Evolutionary conservation across 495 filamentous ascomycete species (phyloP), one percentile per base, ranked within the genome.

Genomic region (Lasiosphaeria miniovina): DNA sequence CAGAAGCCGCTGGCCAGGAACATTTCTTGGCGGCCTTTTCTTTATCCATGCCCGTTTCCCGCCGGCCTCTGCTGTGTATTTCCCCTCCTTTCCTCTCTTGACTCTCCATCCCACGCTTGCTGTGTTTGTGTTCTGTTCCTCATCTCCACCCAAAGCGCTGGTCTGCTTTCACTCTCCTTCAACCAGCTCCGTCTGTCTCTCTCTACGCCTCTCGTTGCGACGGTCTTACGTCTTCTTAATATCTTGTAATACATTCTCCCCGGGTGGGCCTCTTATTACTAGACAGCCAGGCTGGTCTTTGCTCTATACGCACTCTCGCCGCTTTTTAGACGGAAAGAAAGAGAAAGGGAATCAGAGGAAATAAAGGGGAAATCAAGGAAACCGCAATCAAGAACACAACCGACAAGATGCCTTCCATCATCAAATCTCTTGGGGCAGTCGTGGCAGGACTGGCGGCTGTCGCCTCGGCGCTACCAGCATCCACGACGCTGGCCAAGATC

Each of bases 161-260:
- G 80, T 82, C 77, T 83, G 81, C 80, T 83, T 78, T 80, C 68
- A 71, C 71, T 77, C 74, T 71, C 73, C 62, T 75, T 73, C 67
- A 65, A 69, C 62, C 69, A 68, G 66, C 66, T 67, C 64, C 57
- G 69, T 66, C 69, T 69, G 69, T 67, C 56, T 52, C 51, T 66
- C 61, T 64, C 63, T 61, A 12, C 46, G 43, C 59, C 60, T 55
- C 65, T 62, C 68, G 59, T 51, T 57, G 24, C 24, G 24, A 54
- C 53, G 8, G 43, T n/a, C 15, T 46, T 54, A 40, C 43, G 33
- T 62, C 51, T 61, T 68, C 58, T 67, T 66, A 74, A 73, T 74
- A 73, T 63, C 69, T 68, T 75, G 63, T 72, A 75, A 78, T 75
- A 68, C 67, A 73, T 57, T 24, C 24, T 24, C 24, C 24, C 24